Percentiles rank a stretch among this genome's conserved stretches.
Conservation (phyloP, 75 land plant species). For the Pinus taeda region DNA sequence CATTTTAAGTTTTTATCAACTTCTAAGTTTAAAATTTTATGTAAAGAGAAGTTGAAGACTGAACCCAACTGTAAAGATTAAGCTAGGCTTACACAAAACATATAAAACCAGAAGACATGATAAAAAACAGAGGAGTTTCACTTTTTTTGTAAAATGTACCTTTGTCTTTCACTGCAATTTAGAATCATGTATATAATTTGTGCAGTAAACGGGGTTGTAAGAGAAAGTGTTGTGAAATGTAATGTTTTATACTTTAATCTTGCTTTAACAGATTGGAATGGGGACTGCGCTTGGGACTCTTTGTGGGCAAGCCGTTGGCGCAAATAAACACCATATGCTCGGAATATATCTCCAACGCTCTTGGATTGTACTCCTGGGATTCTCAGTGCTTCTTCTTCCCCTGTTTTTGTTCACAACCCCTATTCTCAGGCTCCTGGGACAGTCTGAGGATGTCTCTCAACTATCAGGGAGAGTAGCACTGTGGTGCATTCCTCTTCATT, state of each 20-base stretch:
- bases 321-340: conserved; percentile 8
- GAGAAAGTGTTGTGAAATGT: too few species aligned
- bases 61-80: too few species aligned
- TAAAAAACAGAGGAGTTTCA: too few species aligned
- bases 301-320: conserved; percentile 21
- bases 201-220: too few species aligned
- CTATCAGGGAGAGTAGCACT: background rate
- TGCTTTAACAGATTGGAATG: conserved; percentile 14
- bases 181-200: too few species aligned
- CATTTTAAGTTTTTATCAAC: too few species aligned
- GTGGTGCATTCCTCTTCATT: conserved; percentile 6
- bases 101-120: too few species aligned
- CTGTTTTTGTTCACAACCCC: background rate
- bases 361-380: background rate
- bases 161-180: too few species aligned
- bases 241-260: background rate
- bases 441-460: conserved; percentile 5
- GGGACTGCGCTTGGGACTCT: conserved; percentile 11
- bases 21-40: too few species aligned
- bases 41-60: too few species aligned
- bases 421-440: conserved; percentile 10
- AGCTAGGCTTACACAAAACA: too few species aligned
- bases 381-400: background rate
- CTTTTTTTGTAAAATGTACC: too few species aligned
- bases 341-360: conserved; percentile 24